A percentile compares a stretch with the other conserved stretches of the same genome.
Conservation (phyloP, 495 filamentous ascomycete species). For the Aspergillus leporis region DNA sequence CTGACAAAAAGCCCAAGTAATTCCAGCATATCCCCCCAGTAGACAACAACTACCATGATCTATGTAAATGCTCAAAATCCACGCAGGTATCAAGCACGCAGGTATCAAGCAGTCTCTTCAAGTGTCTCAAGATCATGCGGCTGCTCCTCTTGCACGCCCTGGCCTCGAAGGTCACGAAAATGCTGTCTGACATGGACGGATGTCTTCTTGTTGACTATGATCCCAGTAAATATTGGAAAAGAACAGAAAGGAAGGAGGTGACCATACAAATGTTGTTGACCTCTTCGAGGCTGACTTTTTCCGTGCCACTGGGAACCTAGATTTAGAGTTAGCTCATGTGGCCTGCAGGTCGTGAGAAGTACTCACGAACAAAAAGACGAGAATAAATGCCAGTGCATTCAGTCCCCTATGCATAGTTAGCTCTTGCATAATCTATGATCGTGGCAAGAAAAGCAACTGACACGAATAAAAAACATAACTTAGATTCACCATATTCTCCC, state of each 20-base stretch:
- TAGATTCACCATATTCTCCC: constrained; percentile 12
- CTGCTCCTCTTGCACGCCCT: neutral
- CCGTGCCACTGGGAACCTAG: constrained; percentile 22
- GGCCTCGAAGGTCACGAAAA: neutral
- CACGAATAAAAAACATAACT: constrained; percentile 22
- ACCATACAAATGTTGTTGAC: constrained; percentile 33
- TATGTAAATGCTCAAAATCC: neutral
- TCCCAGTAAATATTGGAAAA: neutral
- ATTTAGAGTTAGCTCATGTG: constrained; percentile 19
- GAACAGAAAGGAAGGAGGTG: neutral
- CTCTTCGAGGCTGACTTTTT: constrained; percentile 28
- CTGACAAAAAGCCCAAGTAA: too few species aligned
- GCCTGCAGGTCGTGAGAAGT: neutral
- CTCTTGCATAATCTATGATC: neutral
- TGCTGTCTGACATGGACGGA: neutral
- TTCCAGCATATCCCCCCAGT: too few species aligned
- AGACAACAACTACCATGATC: too few species aligned
- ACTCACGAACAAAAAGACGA: constrained; percentile 64
- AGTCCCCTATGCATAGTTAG: constrained; percentile 37
- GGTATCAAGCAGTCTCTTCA: neutral
- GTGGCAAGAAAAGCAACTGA: too few species aligned
- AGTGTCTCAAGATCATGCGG: neutral
- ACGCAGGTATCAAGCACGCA: neutral
- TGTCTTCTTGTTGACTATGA: constrained; percentile 1
- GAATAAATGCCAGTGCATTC: constrained; percentile 57